A percentile compares a stretch with the other conserved stretches of the same genome.
These are phyloP conservation scores for Monosporascus sp. DNA, from an alignment of 2,329 filamentous ascomycete genomes.

Conservation along the genomic window DNA sequence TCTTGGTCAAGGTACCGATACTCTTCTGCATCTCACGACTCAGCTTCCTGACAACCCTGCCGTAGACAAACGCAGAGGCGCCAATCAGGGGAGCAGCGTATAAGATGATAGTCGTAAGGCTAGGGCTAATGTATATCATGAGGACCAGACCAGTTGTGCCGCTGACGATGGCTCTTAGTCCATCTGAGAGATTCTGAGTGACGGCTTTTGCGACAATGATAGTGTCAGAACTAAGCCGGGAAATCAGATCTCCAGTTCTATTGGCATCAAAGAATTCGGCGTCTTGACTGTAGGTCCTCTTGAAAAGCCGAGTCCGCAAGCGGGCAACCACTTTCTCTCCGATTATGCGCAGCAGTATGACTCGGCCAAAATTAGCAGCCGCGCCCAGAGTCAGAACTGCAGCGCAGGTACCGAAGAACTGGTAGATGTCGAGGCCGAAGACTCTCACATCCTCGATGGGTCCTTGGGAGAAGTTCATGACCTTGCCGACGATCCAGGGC, in stretches of 20 bases:
- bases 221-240: constrained; percentile 89
- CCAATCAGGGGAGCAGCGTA: constrained; percentile 89
- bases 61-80: constrained; percentile 86
- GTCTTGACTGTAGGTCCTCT: constrained; percentile 91
- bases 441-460: constrained; percentile 61
- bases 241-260: constrained; percentile 92
- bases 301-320: constrained; percentile 82
- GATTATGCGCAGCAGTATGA: constrained; percentile 87
- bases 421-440: constrained; percentile 77
- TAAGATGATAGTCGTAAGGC: constrained; percentile 80
- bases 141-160: constrained; percentile 83
- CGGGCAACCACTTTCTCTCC: constrained; percentile 92
- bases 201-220: constrained; percentile 98
- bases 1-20: constrained; percentile 87
- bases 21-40: constrained; percentile 93
- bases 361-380: constrained; percentile 85
- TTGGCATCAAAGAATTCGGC: constrained; percentile 99
- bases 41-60: constrained; percentile 79
- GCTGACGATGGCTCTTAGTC: constrained; percentile 84
- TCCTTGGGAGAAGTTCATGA: constrained; percentile 71
- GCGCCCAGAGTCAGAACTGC: constrained; percentile 77
- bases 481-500: constrained; percentile 93
- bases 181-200: constrained; percentile 95
- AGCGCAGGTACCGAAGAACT: constrained; percentile 82
- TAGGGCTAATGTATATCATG: constrained; percentile 93